phyloP scores from a whole-genome alignment of 2,329 filamentous ascomycete genomes.

The Byssochlamys sp. region DNA sequence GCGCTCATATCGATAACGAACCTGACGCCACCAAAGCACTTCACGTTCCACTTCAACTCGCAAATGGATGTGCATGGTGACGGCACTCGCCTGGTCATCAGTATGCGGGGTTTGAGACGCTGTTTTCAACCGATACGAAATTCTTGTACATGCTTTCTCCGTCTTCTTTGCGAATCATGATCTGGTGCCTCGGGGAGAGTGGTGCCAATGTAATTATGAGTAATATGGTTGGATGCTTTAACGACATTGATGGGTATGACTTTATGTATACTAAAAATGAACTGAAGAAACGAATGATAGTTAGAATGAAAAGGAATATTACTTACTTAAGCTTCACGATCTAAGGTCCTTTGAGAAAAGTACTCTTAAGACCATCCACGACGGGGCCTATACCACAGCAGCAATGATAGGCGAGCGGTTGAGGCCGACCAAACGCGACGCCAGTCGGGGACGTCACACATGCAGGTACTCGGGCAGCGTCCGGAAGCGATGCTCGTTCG shows the following conservation, averaged over 20 bases:
- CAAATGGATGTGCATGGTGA: background rate
- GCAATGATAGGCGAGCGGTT: background rate
- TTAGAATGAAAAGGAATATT: background rate
- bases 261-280: background rate
- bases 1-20: slow-evolving; percentile 2
- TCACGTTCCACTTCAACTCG: background rate
- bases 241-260: background rate
- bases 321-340: background rate
- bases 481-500: background rate
- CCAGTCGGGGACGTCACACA: background rate
- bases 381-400: background rate
- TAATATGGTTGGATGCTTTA: background rate
- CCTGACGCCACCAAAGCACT: background rate
- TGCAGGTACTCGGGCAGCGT: background rate
- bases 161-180: background rate
- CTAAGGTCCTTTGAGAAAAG: background rate
- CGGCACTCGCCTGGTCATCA: background rate
- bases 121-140: background rate
- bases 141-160: background rate
- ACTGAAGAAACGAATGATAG: background rate
- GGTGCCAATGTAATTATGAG: background rate
- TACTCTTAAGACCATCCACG: background rate
- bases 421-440: background rate
- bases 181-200: background rate
- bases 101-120: background rate